A percentile compares a stretch with the other conserved stretches of the same genome.
Conservation (phyloP, 2,329 filamentous ascomycete species). For the Aureobasidium sp. region DNA sequence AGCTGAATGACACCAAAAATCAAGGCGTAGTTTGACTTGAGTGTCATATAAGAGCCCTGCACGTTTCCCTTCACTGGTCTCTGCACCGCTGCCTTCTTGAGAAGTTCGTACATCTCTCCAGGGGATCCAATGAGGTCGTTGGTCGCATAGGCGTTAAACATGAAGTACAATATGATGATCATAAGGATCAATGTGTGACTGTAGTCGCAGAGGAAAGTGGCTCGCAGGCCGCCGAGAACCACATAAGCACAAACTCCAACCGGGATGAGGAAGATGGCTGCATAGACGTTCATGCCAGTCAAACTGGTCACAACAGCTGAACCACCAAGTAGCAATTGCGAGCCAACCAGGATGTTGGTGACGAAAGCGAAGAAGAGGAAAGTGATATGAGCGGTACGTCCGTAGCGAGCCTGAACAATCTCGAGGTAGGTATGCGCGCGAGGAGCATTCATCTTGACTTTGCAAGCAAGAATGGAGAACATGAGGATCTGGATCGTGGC, state of each 20-base stretch:
- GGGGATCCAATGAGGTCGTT: constrained; percentile 35
- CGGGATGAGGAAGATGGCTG: constrained; percentile 39
- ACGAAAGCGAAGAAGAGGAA: constrained; percentile 37
- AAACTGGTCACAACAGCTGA: constrained; percentile 38
- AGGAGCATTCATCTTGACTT: constrained; percentile 35
- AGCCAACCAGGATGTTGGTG: constrained; percentile 40
- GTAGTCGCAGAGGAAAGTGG: constrained; percentile 37
- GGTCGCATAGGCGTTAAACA: constrained; percentile 37
- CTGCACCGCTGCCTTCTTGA: constrained; percentile 31
- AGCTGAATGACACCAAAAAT: constrained; percentile 39
- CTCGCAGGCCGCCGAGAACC: constrained; percentile 33
- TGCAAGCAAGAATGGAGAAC: constrained; percentile 36
- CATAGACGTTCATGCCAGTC: constrained; percentile 39
- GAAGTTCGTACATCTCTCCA: constrained; percentile 34
- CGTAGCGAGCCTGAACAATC: constrained; percentile 33
- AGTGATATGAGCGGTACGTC: constrained; percentile 31
- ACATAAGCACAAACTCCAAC: constrained; percentile 34
- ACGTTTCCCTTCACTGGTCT: constrained; percentile 35
- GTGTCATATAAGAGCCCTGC: constrained; percentile 35
- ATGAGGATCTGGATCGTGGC: constrained; percentile 38
- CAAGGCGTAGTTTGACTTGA: constrained; percentile 35
- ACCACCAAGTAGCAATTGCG: constrained; percentile 37
- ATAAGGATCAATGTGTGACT: constrained; percentile 37
- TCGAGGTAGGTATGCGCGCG: constrained; percentile 34
- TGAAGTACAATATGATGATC: constrained; percentile 40